Base-by-base conservation (phyloP, 2,329 filamentous ascomycete species). In the Exophiala xenobiotica region DNA sequence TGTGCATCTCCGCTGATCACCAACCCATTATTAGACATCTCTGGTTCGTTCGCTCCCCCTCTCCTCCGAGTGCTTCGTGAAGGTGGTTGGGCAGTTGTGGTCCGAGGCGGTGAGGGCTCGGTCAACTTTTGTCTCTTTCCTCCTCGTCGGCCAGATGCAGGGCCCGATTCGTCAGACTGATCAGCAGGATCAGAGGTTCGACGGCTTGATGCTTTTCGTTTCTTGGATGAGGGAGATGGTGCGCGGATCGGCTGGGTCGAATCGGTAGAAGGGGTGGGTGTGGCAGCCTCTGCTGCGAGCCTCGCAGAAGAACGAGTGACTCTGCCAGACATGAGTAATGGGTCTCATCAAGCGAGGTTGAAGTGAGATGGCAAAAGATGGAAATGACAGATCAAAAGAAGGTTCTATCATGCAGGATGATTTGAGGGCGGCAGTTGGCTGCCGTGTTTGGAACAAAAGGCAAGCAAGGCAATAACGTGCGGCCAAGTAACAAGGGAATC, bases 241-340 rank as follows among this genome's bases (percentile, higher is more conserved):
- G 69, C 64, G 56, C 61, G 62, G 62, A 66, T 22, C 3, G 49
- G 16, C 20, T 52, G 50, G n/a, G 29, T 31, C 16, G 49, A 29
- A 51, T 49, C 49, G 44, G 67, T 69, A 55, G 65, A 65, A 57
- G 67, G 63, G 58, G 68, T 66, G 54, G 72, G 65, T 63, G 71
- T 64, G 63, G 74, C 69, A 59, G 69, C 67, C 67, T 78, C 79
- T 74, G 88, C 87, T 77, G 88, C 88, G 82, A 89, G 85, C 79
- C 90, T 90, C 77, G 91, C 87, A 73, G 91, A 87, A 67, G 91
- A 93, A 78, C 92, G 90, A 79, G 92, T 96, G 67, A 93, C 85
- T 88, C 91, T 96, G 82, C 85, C 78, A 83, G 88, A 89, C 90
- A 96, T 96, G 85, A 92, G 88, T 86, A 77, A 70, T 59, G 68